A percentile compares a stretch with the other conserved stretches of the same genome.
Conservation (phyloP, 192 early-diverging fungal genomes). For the Phycomyces blakesleeanus region DNA sequence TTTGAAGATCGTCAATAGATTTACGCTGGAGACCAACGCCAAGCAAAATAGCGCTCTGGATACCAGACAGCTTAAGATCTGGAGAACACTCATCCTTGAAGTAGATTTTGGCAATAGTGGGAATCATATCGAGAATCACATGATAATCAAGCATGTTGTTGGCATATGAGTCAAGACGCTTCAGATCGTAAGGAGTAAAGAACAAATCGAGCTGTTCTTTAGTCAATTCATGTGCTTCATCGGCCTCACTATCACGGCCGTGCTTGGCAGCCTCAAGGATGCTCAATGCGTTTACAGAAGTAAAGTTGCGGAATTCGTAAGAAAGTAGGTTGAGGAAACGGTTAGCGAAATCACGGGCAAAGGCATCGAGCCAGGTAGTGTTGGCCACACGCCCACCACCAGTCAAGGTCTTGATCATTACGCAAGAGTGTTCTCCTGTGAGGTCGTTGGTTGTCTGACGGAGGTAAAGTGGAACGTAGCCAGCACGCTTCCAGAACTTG, state of each 20-base stretch:
- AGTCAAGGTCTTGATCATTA: slow-evolving; percentile 86
- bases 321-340: slow-evolving; percentile 86
- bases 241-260: slow-evolving; percentile 35
- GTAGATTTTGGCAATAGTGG: slow-evolving; percentile 73
- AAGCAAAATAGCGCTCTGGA: slow-evolving; percentile 82
- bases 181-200: slow-evolving; percentile 85
- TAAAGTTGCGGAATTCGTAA: slow-evolving; percentile 84
- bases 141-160: slow-evolving; percentile 98
- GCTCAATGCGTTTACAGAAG: slow-evolving; percentile 73
- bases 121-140: slow-evolving; percentile 90
- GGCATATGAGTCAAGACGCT: slow-evolving; percentile 92
- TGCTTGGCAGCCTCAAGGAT: slow-evolving; percentile 76
- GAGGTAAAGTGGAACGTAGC: slow-evolving; percentile 90
- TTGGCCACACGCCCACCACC: slow-evolving; percentile 45
- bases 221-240: slow-evolving; percentile 21
- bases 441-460: slow-evolving; percentile 96
- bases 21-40: slow-evolving; percentile 95
- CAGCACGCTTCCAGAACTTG: slow-evolving; percentile 94
- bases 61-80: slow-evolving; percentile 70
- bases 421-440: slow-evolving; percentile 97
- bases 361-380: slow-evolving; percentile 80
- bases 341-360: slow-evolving; percentile 88
- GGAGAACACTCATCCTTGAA: slow-evolving; percentile 64
- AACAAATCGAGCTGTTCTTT: slow-evolving; percentile 33
- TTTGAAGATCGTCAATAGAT: slow-evolving; percentile 82